A percentile compares a stretch with the other conserved stretches of the same genome.
These are phyloP conservation scores for Neurospora sp. DNA, from an alignment of 495 filamentous ascomycete genomes.

Conservation along the genomic window DNA sequence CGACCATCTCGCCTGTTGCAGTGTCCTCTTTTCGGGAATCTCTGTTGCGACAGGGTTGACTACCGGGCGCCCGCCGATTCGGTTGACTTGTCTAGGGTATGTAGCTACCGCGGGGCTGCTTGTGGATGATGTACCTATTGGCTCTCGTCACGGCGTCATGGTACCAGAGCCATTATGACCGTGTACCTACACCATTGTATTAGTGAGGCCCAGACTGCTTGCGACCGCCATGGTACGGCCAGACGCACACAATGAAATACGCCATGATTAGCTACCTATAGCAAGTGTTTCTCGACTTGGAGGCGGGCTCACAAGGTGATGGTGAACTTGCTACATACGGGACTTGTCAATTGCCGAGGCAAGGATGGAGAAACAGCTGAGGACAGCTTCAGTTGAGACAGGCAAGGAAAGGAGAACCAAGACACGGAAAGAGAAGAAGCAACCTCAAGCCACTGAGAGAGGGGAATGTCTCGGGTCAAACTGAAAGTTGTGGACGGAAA, in stretches of 20 bases:
- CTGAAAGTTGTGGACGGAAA: not conserved
- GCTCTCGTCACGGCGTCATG: not conserved
- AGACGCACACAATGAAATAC: not conserved
- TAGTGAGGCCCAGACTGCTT: not conserved
- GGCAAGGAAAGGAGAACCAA: not conserved
- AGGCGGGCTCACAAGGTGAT: not conserved
- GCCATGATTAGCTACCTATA: not conserved
- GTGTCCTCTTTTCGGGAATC: not conserved
- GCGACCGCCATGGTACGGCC: not conserved
- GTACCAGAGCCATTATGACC: not conserved
- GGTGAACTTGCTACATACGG: not conserved
- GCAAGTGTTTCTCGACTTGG: not conserved
- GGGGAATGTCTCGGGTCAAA: not conserved
- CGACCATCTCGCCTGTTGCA: not conserved
- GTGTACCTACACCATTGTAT: not conserved
- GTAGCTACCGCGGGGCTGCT: not conserved
- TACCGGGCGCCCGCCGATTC: not conserved
- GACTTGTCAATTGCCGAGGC: not conserved
- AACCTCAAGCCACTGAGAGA: not conserved
- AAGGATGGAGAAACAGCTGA: not conserved
- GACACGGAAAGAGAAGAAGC: not conserved
- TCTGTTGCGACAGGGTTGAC: not conserved
- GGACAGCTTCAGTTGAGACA: not conserved
- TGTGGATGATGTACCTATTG: not conserved
- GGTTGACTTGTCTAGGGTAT: not conserved